Conservation (phyloP, 805 yeast species). For the Lipomyces kockii region DNA sequence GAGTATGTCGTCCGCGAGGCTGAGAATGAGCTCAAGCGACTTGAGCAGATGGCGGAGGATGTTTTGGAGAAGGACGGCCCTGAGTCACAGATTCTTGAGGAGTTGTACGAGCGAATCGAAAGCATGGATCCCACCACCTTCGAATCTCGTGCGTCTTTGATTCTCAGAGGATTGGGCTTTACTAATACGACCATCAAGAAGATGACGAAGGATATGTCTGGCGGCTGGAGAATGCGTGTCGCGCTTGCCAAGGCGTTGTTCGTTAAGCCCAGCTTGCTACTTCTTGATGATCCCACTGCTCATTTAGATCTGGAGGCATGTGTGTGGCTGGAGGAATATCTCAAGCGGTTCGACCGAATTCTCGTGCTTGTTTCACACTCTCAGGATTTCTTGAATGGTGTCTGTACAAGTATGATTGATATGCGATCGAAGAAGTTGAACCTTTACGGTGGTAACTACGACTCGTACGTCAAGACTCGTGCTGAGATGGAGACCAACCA, state of each 20-base stretch:
- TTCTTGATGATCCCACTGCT: constrained; percentile 98
- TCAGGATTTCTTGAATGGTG: constrained; percentile 99
- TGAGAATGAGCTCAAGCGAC: constrained; percentile 83
- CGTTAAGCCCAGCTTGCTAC: constrained; percentile 93
- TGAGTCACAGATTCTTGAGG: constrained; percentile 83
- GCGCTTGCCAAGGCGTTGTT: constrained; percentile 97
- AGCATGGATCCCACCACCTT: constrained; percentile 94
- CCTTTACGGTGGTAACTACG: constrained; percentile 97
- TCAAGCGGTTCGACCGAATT: constrained; percentile 91
- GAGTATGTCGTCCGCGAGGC: constrained; percentile 98
- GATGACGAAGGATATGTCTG: constrained; percentile 98
- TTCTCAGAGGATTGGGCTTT: constrained; percentile 97
- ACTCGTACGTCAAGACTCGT: constrained; percentile 93
- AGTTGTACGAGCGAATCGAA: constrained; percentile 92
- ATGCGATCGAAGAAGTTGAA: constrained; percentile 79
- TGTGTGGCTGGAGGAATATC: constrained; percentile 99
- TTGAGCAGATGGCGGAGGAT: constrained; percentile 90
- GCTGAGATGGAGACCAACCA: constrained; percentile 92
- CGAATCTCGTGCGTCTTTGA: constrained; percentile 94
- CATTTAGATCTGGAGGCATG: constrained; percentile 99
- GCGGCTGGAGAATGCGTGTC: constrained; percentile 99
- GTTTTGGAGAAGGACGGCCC: constrained; percentile 91
- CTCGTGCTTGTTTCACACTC: constrained; percentile 96
- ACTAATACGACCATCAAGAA: constrained; percentile 82
- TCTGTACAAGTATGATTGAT: constrained; percentile 96